Conservation (phyloP, 768 basidiomycete species). For the Pisolithus marmoratus region DNA sequence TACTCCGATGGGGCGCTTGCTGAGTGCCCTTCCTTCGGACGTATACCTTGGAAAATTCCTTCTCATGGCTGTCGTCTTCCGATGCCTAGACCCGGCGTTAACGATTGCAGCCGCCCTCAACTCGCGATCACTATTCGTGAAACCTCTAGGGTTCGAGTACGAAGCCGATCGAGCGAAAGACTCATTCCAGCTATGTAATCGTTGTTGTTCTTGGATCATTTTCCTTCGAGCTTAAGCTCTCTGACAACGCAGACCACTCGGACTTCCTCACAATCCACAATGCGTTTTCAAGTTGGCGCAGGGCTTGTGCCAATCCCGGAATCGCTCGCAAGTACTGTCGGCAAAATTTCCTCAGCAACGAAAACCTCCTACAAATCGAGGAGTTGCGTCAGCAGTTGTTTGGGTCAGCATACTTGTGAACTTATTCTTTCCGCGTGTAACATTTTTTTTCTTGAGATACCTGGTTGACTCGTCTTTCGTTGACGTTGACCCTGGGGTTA, state of each 20-base stretch:
- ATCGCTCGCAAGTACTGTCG: conserved; percentile 74
- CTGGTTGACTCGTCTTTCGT: conserved; percentile 87
- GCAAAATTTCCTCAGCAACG: conserved; percentile 75
- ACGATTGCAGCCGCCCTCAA: conserved; percentile 92
- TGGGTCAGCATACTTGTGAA: conserved; percentile 37
- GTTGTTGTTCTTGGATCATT: not conserved
- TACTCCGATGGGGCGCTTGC: conserved; percentile 85
- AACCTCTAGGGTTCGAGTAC: conserved; percentile 81
- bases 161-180: conserved; percentile 83
- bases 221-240: not conserved
- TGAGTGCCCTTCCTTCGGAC: conserved; percentile 91
- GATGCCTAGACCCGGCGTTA: conserved; percentile 92
- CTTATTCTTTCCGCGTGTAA: not conserved
- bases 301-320: conserved; percentile 57
- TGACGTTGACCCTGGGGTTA: conserved; percentile 54
- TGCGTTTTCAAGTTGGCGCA: conserved; percentile 84
- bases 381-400: conserved; percentile 90
- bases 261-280: conserved; percentile 94
- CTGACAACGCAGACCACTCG: conserved; percentile 62
- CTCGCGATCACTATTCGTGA: conserved; percentile 89
- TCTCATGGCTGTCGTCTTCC: conserved; percentile 75
- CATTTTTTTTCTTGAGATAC: conserved; percentile 44
- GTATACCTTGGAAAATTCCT: conserved; percentile 95
- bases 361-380: conserved; percentile 95
- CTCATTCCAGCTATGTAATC: conserved; percentile 69